Evolutionary conservation across 768 basidiomycete species (phyloP), one percentile per base, ranked within the genome.

Genomic region (Gymnopilus junonius): DNA sequence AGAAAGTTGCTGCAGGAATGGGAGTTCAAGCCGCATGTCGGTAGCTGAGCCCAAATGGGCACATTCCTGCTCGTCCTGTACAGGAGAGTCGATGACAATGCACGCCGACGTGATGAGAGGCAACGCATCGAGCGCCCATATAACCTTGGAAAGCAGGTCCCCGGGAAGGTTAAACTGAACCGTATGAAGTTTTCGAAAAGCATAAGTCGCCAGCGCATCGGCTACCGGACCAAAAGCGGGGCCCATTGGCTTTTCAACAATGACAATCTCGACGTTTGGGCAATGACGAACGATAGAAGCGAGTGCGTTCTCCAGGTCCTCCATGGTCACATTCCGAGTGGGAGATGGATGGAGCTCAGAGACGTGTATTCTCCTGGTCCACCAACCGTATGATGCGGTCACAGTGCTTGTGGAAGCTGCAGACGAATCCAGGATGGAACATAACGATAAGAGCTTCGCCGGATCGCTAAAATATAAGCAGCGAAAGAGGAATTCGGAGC

Each of bases 181-280:
- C 0, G 89, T 88, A 10, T 84, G 86, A 20, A 93, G 74, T 4
- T 82, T 76, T 46, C 80, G 81, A 15, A 74, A 74, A 15, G 85
- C 79, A 60, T 77, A 85, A 1, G 77, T 82, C 54, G 82, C 82
- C 1, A 93, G 79, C 0, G 90, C 81, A 67, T 92, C 85, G 0
- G 82, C 87, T n/a, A 92, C 80, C 0, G 86, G 77, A 1, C 86
- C 85, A 63, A 92, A 90, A 14, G 85, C 80, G 7, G 69, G 72
- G 3, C 82, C 78, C 77, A 92, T 79, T 0, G 90, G 85, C 77
- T 85, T 87, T 63, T 90, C 88, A 45, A 90, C 75, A 35, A 90
- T 80, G 74, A 92, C 90, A 8, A 90, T 86, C 65, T 91, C 85
- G 54, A 93, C 84, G 66, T 92, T 92, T 4, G 89, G 88, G 64